Conservation (phyloP, 1,139 yeast species). For the Wickerhamiella pararugosa region DNA sequence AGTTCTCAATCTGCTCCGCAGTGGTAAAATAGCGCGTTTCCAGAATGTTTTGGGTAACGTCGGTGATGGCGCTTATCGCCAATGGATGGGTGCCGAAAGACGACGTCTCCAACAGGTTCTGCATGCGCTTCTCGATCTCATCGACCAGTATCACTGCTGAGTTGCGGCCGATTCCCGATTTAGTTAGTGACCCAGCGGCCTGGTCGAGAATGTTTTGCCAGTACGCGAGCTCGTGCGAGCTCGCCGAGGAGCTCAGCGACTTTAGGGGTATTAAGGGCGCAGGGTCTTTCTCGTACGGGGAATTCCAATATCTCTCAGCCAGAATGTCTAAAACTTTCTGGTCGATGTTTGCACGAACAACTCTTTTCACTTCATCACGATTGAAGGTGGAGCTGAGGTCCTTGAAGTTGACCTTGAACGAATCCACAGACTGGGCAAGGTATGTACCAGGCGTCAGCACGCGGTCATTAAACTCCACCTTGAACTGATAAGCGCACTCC, state of each 20-base stretch:
- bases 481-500: slow-evolving; percentile 82
- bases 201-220: slow-evolving; percentile 85
- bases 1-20: slow-evolving; percentile 96
- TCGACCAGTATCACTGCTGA: slow-evolving; percentile 74
- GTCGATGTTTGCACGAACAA: slow-evolving; percentile 73
- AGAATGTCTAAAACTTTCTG: slow-evolving; percentile 74
- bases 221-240: slow-evolving; percentile 46
- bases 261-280: slow-evolving; percentile 4
- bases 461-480: slow-evolving; percentile 92
- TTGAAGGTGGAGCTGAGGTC: slow-evolving; percentile 76
- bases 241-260: slow-evolving; percentile 17
- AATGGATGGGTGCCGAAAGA: slow-evolving; percentile 71
- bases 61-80: slow-evolving; percentile 66
- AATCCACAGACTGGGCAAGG: slow-evolving; percentile 80
- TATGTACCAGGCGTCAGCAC: slow-evolving; percentile 87
- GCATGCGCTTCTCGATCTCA: slow-evolving; percentile 64
- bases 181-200: slow-evolving; percentile 70
- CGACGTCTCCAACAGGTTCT: slow-evolving; percentile 54
- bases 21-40: slow-evolving; percentile 73
- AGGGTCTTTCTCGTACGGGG: slow-evolving; percentile 26
- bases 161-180: slow-evolving; percentile 82
- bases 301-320: slow-evolving; percentile 89
- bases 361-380: slow-evolving; percentile 62
- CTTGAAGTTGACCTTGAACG: slow-evolving; percentile 72
- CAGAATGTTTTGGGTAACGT: slow-evolving; percentile 71